Percentiles rank a stretch among this genome's conserved stretches.
phyloP scores from a whole-genome alignment of 2,329 filamentous ascomycete genomes.

The Teratosphaeria pseudoeucalypti region DNA sequence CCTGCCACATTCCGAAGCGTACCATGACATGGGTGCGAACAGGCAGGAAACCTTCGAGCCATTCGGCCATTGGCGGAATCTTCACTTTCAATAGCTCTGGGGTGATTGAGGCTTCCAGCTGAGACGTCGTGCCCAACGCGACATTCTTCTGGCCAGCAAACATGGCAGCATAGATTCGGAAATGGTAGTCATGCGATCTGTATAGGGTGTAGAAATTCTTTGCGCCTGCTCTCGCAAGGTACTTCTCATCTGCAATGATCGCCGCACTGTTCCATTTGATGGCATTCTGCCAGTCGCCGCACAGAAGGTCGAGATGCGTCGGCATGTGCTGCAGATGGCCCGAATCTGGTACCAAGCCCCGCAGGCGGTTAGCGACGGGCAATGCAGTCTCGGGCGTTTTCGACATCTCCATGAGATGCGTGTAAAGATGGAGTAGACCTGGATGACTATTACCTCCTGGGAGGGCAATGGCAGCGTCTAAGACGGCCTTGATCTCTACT shows the following conservation, averaged over 20 bases:
- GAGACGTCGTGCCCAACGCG: constrained; percentile 49
- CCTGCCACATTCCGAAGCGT: constrained; percentile 63
- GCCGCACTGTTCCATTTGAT: constrained; percentile 58
- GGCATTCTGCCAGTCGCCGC: constrained; percentile 59
- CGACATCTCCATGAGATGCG: constrained; percentile 72
- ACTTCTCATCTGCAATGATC: constrained; percentile 58
- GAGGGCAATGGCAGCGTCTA: constrained; percentile 48
- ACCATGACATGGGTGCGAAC: constrained; percentile 60
- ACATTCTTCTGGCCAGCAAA: constrained; percentile 56
- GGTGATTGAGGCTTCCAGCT: constrained; percentile 53
- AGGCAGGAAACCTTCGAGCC: constrained; percentile 60
- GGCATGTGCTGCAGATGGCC: constrained; percentile 71
- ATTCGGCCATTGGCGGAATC: constrained; percentile 67
- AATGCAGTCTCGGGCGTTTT: constrained; percentile 52
- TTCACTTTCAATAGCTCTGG: constrained; percentile 53
- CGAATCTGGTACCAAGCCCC: constrained; percentile 55
- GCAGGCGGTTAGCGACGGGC: constrained; percentile 50
- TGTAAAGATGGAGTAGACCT: constrained; percentile 63
- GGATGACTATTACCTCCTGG: constrained; percentile 48
- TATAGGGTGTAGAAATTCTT: constrained; percentile 70
- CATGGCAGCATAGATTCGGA: constrained; percentile 67
- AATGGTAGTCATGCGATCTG: constrained; percentile 64
- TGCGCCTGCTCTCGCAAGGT: constrained; percentile 47
- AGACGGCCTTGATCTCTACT: constrained; percentile 46
- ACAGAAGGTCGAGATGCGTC: constrained; percentile 62